A percentile compares a stretch with the other conserved stretches of the same genome.
These are phyloP conservation scores for Stephania cephalantha DNA, from an alignment of 164 flowering plant species.

Conservation along the genomic window DNA sequence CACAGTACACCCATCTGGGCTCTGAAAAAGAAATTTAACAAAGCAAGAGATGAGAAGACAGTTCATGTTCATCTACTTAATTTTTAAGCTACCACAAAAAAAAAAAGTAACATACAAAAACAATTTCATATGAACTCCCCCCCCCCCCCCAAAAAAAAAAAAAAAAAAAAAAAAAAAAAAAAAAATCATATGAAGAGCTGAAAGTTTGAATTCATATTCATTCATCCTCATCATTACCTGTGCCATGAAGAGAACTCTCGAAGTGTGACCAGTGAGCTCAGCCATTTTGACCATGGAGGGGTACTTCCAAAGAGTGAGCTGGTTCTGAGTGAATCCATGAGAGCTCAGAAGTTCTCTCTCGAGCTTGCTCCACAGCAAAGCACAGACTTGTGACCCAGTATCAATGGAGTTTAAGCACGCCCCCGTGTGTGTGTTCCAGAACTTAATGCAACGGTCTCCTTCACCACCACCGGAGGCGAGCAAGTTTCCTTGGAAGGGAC, in stretches of 20 bases:
- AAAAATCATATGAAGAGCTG: background rate
- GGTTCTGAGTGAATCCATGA: conserved; percentile 56
- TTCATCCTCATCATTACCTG: conserved; percentile 29
- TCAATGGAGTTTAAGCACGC: conserved; percentile 57
- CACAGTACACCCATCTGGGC: conserved; percentile 59
- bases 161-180: background rate
- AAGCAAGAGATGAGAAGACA: background rate
- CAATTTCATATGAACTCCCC: background rate
- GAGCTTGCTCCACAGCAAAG: conserved; percentile 54
- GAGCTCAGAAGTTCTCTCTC: conserved; percentile 63
- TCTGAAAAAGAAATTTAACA: conserved; percentile 18
- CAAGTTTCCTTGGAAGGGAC: conserved; percentile 58
- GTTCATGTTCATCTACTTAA: too few relatives aligned
- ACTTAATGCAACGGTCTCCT: conserved; percentile 49
- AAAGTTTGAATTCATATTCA: background rate
- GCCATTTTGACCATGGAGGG: conserved; percentile 64
- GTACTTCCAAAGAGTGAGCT: conserved; percentile 59
- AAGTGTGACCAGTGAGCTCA: conserved; percentile 64
- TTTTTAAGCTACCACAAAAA: too few relatives aligned
- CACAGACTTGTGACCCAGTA: conserved; percentile 61
- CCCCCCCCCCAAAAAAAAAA: background rate
- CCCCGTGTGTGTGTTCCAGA: conserved; percentile 66
- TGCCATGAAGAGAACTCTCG: conserved; percentile 61
- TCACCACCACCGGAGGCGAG: conserved; percentile 63
- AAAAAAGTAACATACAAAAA: too few relatives aligned